These are phyloP conservation scores for Suillus paluster DNA, from an alignment of 768 basidiomycete species.

Conservation along the genomic window DNA sequence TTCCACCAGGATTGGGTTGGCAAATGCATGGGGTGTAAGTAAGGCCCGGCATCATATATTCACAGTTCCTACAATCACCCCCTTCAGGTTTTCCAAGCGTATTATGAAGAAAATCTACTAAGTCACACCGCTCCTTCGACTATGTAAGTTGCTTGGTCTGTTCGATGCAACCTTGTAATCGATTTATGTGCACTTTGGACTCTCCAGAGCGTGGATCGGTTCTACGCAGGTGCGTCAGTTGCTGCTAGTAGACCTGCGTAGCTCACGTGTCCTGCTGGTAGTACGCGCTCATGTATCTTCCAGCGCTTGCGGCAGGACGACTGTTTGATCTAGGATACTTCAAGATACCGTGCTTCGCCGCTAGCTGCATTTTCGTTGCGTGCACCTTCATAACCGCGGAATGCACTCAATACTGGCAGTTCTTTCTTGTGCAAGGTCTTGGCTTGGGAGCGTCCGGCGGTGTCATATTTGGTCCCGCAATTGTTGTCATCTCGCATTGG, in stretches of 20 bases:
- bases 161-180: background rate
- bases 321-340: slow-evolving; percentile 78
- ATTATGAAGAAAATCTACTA: slow-evolving; percentile 63
- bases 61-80: slow-evolving; percentile 1
- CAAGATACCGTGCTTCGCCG: slow-evolving; percentile 49
- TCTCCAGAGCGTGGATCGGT: slow-evolving; percentile 77
- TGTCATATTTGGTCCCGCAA: slow-evolving; percentile 63
- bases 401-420: slow-evolving; percentile 79
- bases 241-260: slow-evolving; percentile 1
- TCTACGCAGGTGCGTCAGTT: slow-evolving; percentile 60
- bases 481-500: slow-evolving; percentile 72
- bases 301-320: slow-evolving; percentile 65
- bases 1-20: slow-evolving; percentile 59
- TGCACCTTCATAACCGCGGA: slow-evolving; percentile 71
- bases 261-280: slow-evolving; percentile 28
- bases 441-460: slow-evolving; percentile 65
- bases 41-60: background rate
- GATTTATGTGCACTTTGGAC: background rate
- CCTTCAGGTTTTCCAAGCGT: slow-evolving; percentile 69
- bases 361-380: slow-evolving; percentile 53
- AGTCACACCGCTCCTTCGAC: slow-evolving; percentile 55
- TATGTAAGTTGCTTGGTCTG: slow-evolving; percentile 49
- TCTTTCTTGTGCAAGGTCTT: slow-evolving; percentile 75
- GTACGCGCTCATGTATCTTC: slow-evolving; percentile 67
- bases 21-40: slow-evolving; percentile 77